Evolutionary conservation across 345 rosid species (phyloP), one percentile per base, ranked within the genome.

Genomic region (Arabis alpina): DNA sequence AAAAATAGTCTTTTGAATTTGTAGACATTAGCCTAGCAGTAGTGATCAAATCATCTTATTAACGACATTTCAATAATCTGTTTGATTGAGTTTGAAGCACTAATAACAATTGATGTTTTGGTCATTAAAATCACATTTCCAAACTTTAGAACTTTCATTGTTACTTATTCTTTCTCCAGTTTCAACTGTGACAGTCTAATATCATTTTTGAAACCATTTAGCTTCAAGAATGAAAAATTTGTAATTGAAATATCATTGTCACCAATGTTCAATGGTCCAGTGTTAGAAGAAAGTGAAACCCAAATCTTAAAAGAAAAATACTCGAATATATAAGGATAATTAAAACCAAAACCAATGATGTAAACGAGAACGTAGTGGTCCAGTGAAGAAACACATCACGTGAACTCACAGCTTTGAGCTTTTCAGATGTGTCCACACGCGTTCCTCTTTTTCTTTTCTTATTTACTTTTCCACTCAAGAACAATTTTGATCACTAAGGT

Each of bases 301-400:
- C 36, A 48, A 48, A 39, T 66, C 61, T 4, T 32, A 42, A 40
- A 7, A 36, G 49, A 40, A 10, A 71, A 14, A 59, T n/a, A 51
- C 16, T 16, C 23, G 50, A 32, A 48, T 19, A 19, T 19, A 19
- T 19, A 36, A 45, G 2, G 15, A 42, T 27, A 15, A 43, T 30
- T 10, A n/a, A 43, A 55, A 58, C 13, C 25, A 54, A 59, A 78
- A 63, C 71, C 82, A 78, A 82, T 83, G 78, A 85, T 83, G 80
- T 71, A 63, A 19, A 44, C 13, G 55, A 62, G 61, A 32, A 70
- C 67, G 47, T 55, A 62, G 75, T 79, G 81, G 89, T 74, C 85
- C 92, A 83, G 70, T 65, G 28, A 73, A 75, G 25, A 66, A 78
- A 83, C 86, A 83, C 37, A 68, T 77, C 92, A 83, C 86, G 89